These are phyloP conservation scores for Peziza echinospora DNA, from an alignment of 495 filamentous ascomycete species.

Conservation along the genomic window DNA sequence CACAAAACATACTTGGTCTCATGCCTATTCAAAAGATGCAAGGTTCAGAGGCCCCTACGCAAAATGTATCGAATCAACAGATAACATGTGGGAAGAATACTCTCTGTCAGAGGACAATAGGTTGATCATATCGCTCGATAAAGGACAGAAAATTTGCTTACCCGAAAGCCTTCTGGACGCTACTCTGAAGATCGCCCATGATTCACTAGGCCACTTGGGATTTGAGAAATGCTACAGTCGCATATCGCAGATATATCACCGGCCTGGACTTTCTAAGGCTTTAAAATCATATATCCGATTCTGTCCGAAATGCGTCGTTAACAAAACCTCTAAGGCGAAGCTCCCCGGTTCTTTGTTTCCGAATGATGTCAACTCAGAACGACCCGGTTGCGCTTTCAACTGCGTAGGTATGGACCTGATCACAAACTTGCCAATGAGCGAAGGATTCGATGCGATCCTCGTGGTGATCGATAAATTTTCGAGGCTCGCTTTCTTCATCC, in stretches of 20 bases:
- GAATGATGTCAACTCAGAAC: neutral
- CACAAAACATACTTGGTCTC: too few relatives aligned
- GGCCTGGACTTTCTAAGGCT: neutral
- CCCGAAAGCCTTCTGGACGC: neutral
- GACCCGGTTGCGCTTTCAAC: neutral
- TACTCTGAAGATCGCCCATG: neutral
- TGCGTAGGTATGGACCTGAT: conserved; percentile 1
- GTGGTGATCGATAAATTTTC: neutral
- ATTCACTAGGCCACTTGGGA: neutral
- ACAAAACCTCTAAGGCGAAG: neutral
- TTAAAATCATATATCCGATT: neutral
- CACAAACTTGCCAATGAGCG: neutral
- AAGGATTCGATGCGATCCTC: neutral
- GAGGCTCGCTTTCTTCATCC: neutral
- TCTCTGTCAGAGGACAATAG: neutral
- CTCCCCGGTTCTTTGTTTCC: neutral
- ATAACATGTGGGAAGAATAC: neutral
- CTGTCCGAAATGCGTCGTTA: neutral
- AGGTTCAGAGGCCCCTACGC: neutral
- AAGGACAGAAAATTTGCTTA: neutral
- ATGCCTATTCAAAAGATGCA: neutral
- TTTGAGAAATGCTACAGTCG: neutral
- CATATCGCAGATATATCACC: neutral
- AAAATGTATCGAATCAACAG: too few relatives aligned
- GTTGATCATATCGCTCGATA: neutral